phyloP scores from a whole-genome alignment of 2,329 filamentous ascomycete genomes.

The Calcarisporium arbuscula region DNA sequence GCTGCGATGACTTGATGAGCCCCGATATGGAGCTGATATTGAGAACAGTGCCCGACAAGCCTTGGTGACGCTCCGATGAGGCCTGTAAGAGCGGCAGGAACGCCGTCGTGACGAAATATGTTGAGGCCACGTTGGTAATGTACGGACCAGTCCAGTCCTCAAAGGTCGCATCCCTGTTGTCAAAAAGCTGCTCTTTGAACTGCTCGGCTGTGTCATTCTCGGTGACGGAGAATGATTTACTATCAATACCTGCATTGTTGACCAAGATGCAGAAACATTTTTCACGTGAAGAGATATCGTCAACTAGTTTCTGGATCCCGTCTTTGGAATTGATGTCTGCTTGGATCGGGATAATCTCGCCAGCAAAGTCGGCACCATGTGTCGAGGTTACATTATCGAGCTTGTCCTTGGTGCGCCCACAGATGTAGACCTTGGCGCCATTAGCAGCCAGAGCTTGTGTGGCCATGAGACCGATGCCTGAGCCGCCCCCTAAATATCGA shows the following conservation, averaged over 20 bases:
- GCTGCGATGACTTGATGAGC: constrained; percentile 54
- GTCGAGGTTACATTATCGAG: constrained; percentile 53
- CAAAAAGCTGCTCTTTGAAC: constrained; percentile 59
- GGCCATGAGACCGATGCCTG: constrained; percentile 64
- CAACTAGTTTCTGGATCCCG: constrained; percentile 50
- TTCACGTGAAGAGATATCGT: constrained; percentile 50
- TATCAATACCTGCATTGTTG: constrained; percentile 63
- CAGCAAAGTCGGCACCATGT: constrained; percentile 45
- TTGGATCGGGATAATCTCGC: constrained; percentile 52
- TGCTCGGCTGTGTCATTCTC: constrained; percentile 44
- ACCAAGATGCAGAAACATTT: constrained; percentile 56
- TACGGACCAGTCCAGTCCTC: constrained; percentile 69
- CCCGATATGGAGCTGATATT: constrained; percentile 66
- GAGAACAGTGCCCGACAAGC: constrained; percentile 55
- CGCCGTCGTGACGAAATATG: constrained; percentile 59
- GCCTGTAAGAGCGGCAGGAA: constrained; percentile 57
- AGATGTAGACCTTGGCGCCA: constrained; percentile 65
- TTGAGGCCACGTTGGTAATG: constrained; percentile 67
- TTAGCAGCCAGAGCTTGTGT: constrained; percentile 61
- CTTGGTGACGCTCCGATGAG: constrained; percentile 31
- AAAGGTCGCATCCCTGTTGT: constrained; percentile 49
- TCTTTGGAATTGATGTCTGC: constrained; percentile 59
- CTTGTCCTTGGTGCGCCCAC: constrained; percentile 57
- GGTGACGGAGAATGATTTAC: constrained; percentile 45
- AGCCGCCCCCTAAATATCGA: constrained; percentile 37